These are phyloP conservation scores for Hanseniaspora thailandica DNA, from an alignment of 805 yeast species.

Conservation along the genomic window DNA sequence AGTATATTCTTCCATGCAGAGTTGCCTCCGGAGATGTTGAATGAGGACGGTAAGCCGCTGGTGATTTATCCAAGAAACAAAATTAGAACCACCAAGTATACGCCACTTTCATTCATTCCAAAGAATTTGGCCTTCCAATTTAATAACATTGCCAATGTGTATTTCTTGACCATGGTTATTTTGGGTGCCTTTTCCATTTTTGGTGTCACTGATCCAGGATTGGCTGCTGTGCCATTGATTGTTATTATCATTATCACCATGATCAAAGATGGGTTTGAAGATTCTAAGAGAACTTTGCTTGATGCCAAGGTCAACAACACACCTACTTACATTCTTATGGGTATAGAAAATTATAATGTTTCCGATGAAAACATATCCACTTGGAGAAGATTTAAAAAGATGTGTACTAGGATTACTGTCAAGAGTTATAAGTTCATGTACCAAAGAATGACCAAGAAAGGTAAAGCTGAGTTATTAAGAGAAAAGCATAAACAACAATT, in stretches of 20 bases:
- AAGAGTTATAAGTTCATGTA: constrained; percentile 23
- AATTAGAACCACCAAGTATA: constrained; percentile 89
- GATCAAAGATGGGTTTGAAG: constrained; percentile 69
- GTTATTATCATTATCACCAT: constrained; percentile 68
- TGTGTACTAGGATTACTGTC: constrained; percentile 28
- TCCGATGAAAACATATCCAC: constrained; percentile 49
- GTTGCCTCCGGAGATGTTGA: constrained; percentile 47
- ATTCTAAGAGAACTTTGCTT: constrained; percentile 57
- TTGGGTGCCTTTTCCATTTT: constrained; percentile 67
- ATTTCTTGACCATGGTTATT: constrained; percentile 67
- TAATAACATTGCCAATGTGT: constrained; percentile 78
- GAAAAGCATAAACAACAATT: constrained; percentile 24
- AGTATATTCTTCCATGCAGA: constrained; percentile 47
- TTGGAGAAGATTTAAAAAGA: constrained; percentile 63
- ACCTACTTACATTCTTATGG: constrained; percentile 49
- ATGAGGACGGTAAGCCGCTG: constrained; percentile 49
- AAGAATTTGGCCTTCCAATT: constrained; percentile 73
- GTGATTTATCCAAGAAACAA: constrained; percentile 72
- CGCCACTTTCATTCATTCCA: constrained; percentile 80
- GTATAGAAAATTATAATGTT: constrained; percentile 48
- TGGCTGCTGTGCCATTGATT: constrained; percentile 66
- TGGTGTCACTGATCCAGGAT: constrained; percentile 69
- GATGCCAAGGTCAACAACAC: constrained; percentile 72
- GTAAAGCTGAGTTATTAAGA: constrained; percentile 29
- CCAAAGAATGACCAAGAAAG: constrained; percentile 28